Base-by-base conservation (phyloP, 2,329 filamentous ascomycete genomes). In the Beauveria sp. region DNA sequence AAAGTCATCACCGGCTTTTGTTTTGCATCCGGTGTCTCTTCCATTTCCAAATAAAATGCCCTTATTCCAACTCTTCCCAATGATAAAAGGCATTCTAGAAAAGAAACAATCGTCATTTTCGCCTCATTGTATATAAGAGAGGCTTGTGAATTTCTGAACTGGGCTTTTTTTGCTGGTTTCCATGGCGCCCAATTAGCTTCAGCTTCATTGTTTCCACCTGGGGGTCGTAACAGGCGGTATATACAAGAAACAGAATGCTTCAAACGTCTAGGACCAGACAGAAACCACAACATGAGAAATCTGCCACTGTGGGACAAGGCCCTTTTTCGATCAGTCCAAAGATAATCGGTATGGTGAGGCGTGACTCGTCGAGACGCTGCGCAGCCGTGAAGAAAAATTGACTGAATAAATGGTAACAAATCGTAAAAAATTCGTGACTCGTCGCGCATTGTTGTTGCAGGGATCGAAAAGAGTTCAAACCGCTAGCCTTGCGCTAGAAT, bases 161-260 rank as follows among this genome's bases (percentile, higher is more conserved):
- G 22, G 12, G 50, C 46, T 30, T 12, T 51, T 24, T 26, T 22
- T 43, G 22, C n/a, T 43, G 30, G 14, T 20, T 18, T 30, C 16
- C 47, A 14, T 45, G n/a, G 3, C 10, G 20, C 38, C 34, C 16
- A 28, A 51, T 14, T 20, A 34, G 20, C 20, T 22, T 40, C 38
- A n/a, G 55, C 64, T 68, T 67, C 67, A 68, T 67, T n/a, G 12
- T 50, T 69, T 63, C 68, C 69, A 70, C 72, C 72, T 74, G 72
- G 68, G 66, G 66, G 65, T 73, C 72, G 68, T 74, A 71, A 74
- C 72, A 74, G 72, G 72, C 67, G 56, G 40, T 61, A 51, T 40
- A 60, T 51, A 30, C 49, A 20, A 55, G 18, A 26, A 30, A 51
- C 24, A 43, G 20, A 45, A 20, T 4, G 26, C 38, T 6, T 52